These are phyloP conservation scores for Capsicum pubescens DNA, from an alignment of 257 asterid genomes.

Conservation along the genomic window DNA sequence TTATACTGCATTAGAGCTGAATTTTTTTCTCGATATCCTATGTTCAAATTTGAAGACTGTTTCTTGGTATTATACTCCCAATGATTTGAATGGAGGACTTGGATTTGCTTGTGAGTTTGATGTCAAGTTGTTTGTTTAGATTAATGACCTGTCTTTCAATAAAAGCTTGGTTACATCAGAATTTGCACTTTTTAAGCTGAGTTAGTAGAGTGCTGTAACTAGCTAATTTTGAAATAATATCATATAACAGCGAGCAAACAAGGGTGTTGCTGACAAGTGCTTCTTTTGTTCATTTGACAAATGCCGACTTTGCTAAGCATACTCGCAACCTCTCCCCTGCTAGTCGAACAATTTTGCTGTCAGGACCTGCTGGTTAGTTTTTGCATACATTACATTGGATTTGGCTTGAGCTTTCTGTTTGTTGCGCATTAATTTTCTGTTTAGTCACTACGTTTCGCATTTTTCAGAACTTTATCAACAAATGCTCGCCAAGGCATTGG, in stretches of 20 bases:
- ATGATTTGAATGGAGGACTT: not conserved
- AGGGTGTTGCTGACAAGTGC: constrained; percentile 75
- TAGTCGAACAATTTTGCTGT: constrained; percentile 77
- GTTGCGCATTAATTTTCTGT: not conserved
- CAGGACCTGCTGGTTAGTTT: constrained; percentile 78
- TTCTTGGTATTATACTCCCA: not conserved
- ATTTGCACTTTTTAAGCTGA: not conserved
- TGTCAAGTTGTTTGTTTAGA: too few species aligned
- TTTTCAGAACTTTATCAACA: constrained; percentile 73
- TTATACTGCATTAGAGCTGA: not conserved
- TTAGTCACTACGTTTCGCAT: not conserved
- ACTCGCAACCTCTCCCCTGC: constrained; percentile 87
- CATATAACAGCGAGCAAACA: constrained; percentile 63
- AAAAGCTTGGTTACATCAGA: too few species aligned
- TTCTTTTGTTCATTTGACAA: constrained; percentile 73
- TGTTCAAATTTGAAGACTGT: not conserved
- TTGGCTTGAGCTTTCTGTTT: not conserved
- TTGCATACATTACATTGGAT: not conserved
- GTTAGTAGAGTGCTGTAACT: constrained; percentile 4
- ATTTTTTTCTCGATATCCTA: not conserved
- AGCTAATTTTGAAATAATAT: not conserved
- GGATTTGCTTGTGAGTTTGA: too few species aligned
- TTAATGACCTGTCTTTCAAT: too few species aligned
- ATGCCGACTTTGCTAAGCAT: constrained; percentile 57
- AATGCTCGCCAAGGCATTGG: constrained; percentile 82